phyloP scores from a whole-genome alignment of 2,329 filamentous ascomycete genomes.

The Diaporthe sp. region DNA sequence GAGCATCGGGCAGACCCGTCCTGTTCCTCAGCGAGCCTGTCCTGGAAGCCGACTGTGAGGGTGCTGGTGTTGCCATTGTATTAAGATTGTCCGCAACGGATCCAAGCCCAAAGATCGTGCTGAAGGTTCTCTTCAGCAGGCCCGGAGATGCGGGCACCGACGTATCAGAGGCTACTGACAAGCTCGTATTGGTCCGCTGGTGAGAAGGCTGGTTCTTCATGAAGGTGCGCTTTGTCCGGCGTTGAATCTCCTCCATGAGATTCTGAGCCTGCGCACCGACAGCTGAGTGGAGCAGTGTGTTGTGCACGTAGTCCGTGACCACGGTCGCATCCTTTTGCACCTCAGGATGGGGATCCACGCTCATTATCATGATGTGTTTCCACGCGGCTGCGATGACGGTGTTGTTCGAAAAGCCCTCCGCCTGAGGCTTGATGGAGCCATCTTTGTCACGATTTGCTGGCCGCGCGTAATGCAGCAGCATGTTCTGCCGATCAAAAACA shows the following conservation, averaged over 20 bases:
- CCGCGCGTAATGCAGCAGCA: slow-evolving; percentile 73
- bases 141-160: slow-evolving; percentile 62
- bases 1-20: slow-evolving; percentile 59
- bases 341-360: slow-evolving; percentile 94
- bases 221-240: slow-evolving; percentile 61
- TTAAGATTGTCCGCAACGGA: slow-evolving; percentile 59
- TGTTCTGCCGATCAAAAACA: slow-evolving; percentile 67
- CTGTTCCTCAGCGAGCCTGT: slow-evolving; percentile 56
- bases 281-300: slow-evolving; percentile 81
- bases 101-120: slow-evolving; percentile 72
- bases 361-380: slow-evolving; percentile 92
- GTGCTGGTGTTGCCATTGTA: slow-evolving; percentile 46
- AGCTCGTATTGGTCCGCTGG: slow-evolving; percentile 59
- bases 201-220: slow-evolving; percentile 57
- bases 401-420: slow-evolving; percentile 80
- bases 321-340: slow-evolving; percentile 86
- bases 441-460: slow-evolving; percentile 69
- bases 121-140: slow-evolving; percentile 74
- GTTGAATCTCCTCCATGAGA: slow-evolving; percentile 80
- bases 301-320: slow-evolving; percentile 89
- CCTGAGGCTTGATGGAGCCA: slow-evolving; percentile 68
- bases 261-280: slow-evolving; percentile 78
- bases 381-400: slow-evolving; percentile 94
- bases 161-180: slow-evolving; percentile 47
- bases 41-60: slow-evolving; percentile 49